Evolutionary conservation across 2,329 filamentous ascomycete genomes (phyloP), one percentile per base, ranked within the genome.

Genomic region (Thelonectria discophora): DNA sequence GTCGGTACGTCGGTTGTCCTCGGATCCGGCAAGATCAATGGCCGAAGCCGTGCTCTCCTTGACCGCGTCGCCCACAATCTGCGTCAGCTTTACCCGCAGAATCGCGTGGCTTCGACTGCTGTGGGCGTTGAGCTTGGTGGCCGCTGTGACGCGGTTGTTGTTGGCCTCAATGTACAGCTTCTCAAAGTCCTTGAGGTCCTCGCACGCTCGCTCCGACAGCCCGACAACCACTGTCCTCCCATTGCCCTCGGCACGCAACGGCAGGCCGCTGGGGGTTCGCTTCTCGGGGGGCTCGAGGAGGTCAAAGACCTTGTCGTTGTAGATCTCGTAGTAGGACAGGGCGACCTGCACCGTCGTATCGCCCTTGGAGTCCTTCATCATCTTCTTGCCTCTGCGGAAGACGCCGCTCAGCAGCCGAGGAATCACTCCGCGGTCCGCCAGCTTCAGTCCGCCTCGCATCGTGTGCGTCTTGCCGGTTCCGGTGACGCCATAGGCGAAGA

Each of bases 401-500:
- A 98, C 91, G 69, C 87, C 88, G 77, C 92, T 96, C 45, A 97
- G 83, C 58, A 97, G 80, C 62, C 94, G 84, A 13, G 94, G 94
- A 68, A 97, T 97, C 40, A 95, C 90, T 64, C 94, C 94, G 69
- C 94, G 86, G 58, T 97, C 93, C 5, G 90, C 90, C 57, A 97
- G 83, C 74, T 90, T 91, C 77, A 96, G 87, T 40, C 94, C 94
- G 67, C 94, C 94, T 66, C 94, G 89, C 93, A 97, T 97, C 3
- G 94, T 97, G 78, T 97, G 92, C 62, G 94, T 97, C 80, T 97
- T 97, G 58, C 94, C 94, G 0, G 93, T 97, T 48, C 94, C 94
- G 0, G 94, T 97, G 62, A 94, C 92, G 63, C 94, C 94, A 75
- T 97, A 97, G 27, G 94, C 93, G 74, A 97, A 97, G 59, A 97